phyloP scores from a whole-genome alignment of 1,284 basidiomycete species.

The Apiotrichum laibachii region DNA sequence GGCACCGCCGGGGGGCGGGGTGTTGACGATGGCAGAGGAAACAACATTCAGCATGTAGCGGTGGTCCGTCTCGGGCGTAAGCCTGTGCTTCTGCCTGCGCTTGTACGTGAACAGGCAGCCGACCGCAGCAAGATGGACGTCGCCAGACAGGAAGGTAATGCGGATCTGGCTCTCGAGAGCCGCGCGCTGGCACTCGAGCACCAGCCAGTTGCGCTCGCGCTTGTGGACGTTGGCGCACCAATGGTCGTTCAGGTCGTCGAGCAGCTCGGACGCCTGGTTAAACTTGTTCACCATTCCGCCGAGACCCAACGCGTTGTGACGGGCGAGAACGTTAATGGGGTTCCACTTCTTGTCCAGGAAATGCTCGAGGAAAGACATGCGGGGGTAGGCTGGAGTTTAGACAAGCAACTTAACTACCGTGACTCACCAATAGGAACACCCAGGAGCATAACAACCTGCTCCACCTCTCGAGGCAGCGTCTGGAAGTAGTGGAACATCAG shows the following conservation, averaged over 20 bases:
- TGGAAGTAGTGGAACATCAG: slow-evolving; percentile 65
- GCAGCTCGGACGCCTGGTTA: slow-evolving; percentile 81
- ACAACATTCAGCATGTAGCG: slow-evolving; percentile 79
- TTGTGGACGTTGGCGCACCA: slow-evolving; percentile 84
- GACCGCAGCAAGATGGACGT: slow-evolving; percentile 85
- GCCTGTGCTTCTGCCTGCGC: slow-evolving; percentile 55
- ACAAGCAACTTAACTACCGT: background rate
- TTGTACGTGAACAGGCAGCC: slow-evolving; percentile 66
- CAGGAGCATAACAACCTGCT: slow-evolving; percentile 77
- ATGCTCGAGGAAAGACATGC: slow-evolving; percentile 77
- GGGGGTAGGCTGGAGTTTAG: slow-evolving; percentile 82
- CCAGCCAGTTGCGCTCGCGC: slow-evolving; percentile 86
- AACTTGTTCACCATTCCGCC: slow-evolving; percentile 83
- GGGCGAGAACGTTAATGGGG: slow-evolving; percentile 69
- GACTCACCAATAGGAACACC: slow-evolving; percentile 55
- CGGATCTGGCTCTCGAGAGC: slow-evolving; percentile 63
- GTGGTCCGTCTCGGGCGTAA: slow-evolving; percentile 61
- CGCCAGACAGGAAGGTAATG: slow-evolving; percentile 81
- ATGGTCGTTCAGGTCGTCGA: slow-evolving; percentile 91
- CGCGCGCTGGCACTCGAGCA: slow-evolving; percentile 71
- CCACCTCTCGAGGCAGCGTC: slow-evolving; percentile 61
- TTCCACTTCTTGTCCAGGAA: slow-evolving; percentile 75
- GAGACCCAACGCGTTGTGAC: slow-evolving; percentile 58
- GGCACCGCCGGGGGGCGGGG: slow-evolving; percentile 70
- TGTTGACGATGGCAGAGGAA: slow-evolving; percentile 54